phyloP scores from a whole-genome alignment of 805 yeast genomes.

The Candida coleopterorum region DNA sequence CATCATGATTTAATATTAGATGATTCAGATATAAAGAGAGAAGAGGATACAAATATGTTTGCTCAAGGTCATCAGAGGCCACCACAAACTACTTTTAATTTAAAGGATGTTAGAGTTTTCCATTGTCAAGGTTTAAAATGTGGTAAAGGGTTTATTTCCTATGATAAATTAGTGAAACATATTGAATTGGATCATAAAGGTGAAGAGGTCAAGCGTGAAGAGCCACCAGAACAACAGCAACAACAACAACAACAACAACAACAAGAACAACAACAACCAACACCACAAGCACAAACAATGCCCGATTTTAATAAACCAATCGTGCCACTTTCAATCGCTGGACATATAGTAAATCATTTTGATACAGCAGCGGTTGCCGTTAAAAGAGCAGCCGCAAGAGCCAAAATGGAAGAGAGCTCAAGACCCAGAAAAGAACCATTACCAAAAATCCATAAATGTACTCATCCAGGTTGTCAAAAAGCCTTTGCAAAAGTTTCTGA shows the following conservation, averaged over 20 bases:
- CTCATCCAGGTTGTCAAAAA: conserved; percentile 13
- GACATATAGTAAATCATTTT: not conserved
- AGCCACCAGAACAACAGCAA: not conserved
- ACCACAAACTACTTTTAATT: conserved; percentile 1
- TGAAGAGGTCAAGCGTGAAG: not conserved
- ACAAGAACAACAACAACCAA: not conserved
- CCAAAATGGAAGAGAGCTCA: not conserved
- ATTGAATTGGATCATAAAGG: conserved; percentile 6
- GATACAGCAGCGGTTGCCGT: conserved; percentile 1
- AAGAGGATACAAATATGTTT: conserved; percentile 3
- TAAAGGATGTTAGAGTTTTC: conserved; percentile 10
- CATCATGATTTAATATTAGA: conserved; percentile 11
- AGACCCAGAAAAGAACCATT: not conserved
- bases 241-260: not conserved
- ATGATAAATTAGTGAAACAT: conserved; percentile 9
- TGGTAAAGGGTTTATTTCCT: conserved; percentile 9
- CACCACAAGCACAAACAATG: not conserved
- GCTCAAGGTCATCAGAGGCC: not conserved
- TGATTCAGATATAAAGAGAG: not conserved
- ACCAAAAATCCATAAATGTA: conserved; percentile 11
- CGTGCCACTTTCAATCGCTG: not conserved
- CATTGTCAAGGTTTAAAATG: conserved; percentile 11
- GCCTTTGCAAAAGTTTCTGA: conserved; percentile 15
- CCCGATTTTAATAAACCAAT: not conserved
- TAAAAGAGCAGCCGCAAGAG: not conserved